Conservation (phyloP, 768 basidiomycete species). For the Gymnopilus junonius region DNA sequence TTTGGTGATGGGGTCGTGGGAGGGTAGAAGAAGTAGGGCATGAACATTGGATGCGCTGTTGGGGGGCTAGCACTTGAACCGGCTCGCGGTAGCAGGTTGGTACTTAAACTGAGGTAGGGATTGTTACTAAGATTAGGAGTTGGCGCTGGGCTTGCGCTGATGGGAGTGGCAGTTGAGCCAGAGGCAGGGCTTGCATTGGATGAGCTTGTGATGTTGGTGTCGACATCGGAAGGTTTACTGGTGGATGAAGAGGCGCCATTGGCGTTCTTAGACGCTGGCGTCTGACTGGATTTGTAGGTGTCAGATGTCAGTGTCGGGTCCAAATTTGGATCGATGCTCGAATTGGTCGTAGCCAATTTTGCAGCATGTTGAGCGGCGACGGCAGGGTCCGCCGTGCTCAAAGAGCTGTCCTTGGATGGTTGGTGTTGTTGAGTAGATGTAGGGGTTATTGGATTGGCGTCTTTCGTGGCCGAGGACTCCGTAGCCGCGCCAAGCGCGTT, state of each 20-base stretch:
- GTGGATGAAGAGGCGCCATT: background rate
- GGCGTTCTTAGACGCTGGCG: background rate
- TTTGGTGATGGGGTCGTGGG: constrained; percentile 44
- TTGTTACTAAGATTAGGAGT: constrained; percentile 33
- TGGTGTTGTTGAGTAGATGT: constrained; percentile 13
- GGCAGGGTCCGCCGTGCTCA: constrained; percentile 42
- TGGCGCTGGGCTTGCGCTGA: constrained; percentile 30
- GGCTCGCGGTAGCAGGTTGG: constrained; percentile 27
- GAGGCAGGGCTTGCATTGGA: constrained; percentile 17
- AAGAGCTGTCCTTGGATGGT: constrained; percentile 38
- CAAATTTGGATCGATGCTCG: constrained; percentile 29
- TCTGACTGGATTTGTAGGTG: constrained; percentile 6
- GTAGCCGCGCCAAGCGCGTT: constrained; percentile 10
- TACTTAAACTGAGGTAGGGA: constrained; percentile 39
- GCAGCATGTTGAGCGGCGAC: constrained; percentile 35
- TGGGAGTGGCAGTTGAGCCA: constrained; percentile 17
- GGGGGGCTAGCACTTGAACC: constrained; percentile 28
- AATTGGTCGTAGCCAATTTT: constrained; percentile 10
- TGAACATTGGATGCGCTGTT: constrained; percentile 36
- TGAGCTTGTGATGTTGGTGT: constrained; percentile 12
- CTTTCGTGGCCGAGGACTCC: background rate
- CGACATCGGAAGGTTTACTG: constrained; percentile 7
- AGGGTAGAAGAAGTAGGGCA: constrained; percentile 50
- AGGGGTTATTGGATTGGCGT: background rate
- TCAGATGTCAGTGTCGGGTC: constrained; percentile 26